Evolutionary conservation across 2,329 filamentous ascomycete species (phyloP).

Genomic region (Tolypocladium album): DNA sequence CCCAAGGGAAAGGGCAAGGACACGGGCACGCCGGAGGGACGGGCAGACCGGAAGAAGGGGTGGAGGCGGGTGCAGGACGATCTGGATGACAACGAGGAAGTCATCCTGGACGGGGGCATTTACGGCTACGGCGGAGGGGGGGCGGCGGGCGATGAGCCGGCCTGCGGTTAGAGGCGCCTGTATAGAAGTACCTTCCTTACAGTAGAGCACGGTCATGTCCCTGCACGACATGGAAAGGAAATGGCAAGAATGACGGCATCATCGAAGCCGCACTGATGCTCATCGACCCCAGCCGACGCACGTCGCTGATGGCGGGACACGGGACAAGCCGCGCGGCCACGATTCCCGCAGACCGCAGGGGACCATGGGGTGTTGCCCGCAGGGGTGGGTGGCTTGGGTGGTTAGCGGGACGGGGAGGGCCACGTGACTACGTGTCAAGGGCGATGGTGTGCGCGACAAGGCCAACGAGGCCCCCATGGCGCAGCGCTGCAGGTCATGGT

Average conservation of each 20-base stretch:
- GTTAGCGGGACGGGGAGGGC: background rate
- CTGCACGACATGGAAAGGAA: background rate
- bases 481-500: background rate
- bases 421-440: slow-evolving; percentile 25
- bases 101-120: slow-evolving; percentile 47
- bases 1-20: slow-evolving; percentile 37
- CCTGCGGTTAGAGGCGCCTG: slow-evolving; percentile 17
- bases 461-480: background rate
- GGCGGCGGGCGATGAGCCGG: slow-evolving; percentile 23
- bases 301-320: background rate
- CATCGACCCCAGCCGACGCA: background rate
- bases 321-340: background rate
- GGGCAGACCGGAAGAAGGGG: slow-evolving; percentile 29
- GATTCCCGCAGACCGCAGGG: no score
- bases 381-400: no score
- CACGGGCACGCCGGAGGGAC: slow-evolving; percentile 22
- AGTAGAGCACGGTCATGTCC: background rate
- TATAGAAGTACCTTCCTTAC: no score
- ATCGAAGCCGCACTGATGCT: background rate
- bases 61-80: slow-evolving; percentile 55
- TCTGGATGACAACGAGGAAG: slow-evolving; percentile 43
- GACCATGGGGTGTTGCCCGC: no score
- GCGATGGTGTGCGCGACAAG: slow-evolving; percentile 8
- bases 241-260: background rate
- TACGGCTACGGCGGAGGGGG: slow-evolving; percentile 24